Percentiles rank a stretch among this genome's conserved stretches.
Conservation (phyloP, 257 asterid species). For the Galeopsis tetrahit region DNA sequence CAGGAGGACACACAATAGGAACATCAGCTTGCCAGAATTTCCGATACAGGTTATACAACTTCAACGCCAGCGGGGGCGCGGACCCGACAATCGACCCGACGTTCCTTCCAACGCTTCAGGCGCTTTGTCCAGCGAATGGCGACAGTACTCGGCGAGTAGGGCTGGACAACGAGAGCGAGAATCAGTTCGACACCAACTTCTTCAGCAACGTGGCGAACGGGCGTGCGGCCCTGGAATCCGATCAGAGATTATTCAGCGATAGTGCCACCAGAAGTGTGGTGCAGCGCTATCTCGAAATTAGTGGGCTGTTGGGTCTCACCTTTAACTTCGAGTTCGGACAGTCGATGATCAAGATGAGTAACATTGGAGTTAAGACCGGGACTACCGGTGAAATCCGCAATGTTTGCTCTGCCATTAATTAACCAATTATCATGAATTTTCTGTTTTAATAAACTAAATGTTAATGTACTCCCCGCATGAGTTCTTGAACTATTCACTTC, state of each 20-base stretch:
- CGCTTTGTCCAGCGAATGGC: too few species aligned
- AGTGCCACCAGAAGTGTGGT: slow-evolving; percentile 52
- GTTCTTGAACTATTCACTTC: too few species aligned
- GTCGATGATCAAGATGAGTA: slow-evolving; percentile 92
- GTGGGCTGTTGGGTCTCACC: slow-evolving; percentile 69
- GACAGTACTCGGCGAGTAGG: slow-evolving; percentile 55
- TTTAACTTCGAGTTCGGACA: slow-evolving; percentile 59
- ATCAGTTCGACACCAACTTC: too few species aligned
- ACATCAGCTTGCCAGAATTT: slow-evolving; percentile 78
- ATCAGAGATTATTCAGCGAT: slow-evolving; percentile 73
- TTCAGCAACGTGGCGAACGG: slow-evolving; percentile 65
- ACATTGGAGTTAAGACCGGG: too few species aligned
- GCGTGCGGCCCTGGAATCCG: slow-evolving; percentile 75
- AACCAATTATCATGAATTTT: too few species aligned
- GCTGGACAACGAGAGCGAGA: slow-evolving; percentile 70
- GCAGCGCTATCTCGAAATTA: slow-evolving; percentile 61
- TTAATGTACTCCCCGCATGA: too few species aligned
- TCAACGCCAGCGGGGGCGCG: too few species aligned
- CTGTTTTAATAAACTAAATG: too few species aligned
- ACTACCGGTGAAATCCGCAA: slow-evolving; percentile 71
- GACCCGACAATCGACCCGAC: too few species aligned
- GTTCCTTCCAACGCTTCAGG: too few species aligned
- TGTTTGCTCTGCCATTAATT: slow-evolving; percentile 80
- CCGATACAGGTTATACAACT: slow-evolving; percentile 73
- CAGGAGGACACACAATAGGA: too few species aligned